Evolutionary conservation across 805 yeast genomes (phyloP), one percentile per base, ranked within the genome.

Genomic region (Helenozyma baotianmanensis): DNA sequence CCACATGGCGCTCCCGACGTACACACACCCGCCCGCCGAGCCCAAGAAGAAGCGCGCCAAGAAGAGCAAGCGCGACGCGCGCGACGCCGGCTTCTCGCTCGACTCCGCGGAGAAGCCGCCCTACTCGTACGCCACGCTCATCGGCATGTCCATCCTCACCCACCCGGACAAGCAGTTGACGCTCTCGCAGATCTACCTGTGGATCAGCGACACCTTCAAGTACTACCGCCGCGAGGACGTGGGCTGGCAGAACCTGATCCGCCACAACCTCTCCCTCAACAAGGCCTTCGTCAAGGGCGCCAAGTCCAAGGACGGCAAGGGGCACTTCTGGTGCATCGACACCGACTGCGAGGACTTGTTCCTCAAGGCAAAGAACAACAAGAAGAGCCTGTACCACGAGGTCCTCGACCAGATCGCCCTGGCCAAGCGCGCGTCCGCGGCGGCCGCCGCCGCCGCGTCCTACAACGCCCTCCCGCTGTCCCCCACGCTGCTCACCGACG

Each of bases 241-340:
- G 9, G 96, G 97, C 17, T 90, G 98, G 98, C 97, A 90, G 60
- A 90, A 90, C 61, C 89, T 96, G 21, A 92, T 90, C 42, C 79
- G 98, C 41, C 98, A 90, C 60, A 90, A 92, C 47, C 66, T 90
- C 19, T 87, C 96, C 9, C 70, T 90, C 48, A 92, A 90, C 60
- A 92, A 92, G 54, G 96, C 97, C 0, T 90, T 90, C 54, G 71
- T 82, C 30, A 90, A 90, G 60, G 81, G 92, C 14, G 95, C 85
- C 45, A 82, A 89, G 56, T 89, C 96, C 9, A 82, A 83, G 46
- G 94, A 83, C 61, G 88, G 90, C 6, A 84, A 84, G 55, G 92
- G 92, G 21, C 96, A 89, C 62, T 90, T 82, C 58, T 90, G 98
- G 98, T 78, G 82, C 47, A 83, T 90, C 32, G 84, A 80, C 40